Evolutionary conservation across 495 filamentous ascomycete genomes (phyloP).

Genomic region (Schizothecium vesticola): DNA sequence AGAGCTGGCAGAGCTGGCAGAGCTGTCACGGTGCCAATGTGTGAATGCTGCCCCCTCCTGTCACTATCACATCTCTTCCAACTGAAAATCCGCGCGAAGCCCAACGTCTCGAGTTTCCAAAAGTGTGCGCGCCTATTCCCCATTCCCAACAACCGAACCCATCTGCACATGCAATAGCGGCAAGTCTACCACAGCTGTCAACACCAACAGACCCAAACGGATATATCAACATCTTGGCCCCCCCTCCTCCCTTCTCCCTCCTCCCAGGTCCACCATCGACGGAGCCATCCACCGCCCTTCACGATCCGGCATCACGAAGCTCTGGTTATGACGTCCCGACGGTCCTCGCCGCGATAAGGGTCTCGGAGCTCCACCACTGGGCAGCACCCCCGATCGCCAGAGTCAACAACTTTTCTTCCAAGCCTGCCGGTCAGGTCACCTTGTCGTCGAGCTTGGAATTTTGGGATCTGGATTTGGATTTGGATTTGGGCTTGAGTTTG

Average conservation of each 20-base stretch:
- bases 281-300: constrained; percentile 1
- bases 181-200: not conserved
- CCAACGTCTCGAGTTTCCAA: constrained; percentile 7
- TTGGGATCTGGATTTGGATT: not conserved
- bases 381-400: constrained; percentile 10
- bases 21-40: not conserved
- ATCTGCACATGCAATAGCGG: not conserved
- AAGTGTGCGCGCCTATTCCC: constrained; percentile 7
- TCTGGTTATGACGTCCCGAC: constrained; percentile 24
- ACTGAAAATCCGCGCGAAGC: not conserved
- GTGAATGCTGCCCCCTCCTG: constrained; percentile 3
- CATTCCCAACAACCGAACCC: not conserved
- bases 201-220: not conserved
- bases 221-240: constrained; percentile 1
- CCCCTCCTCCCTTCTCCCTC: not conserved
- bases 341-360: constrained; percentile 20
- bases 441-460: not conserved
- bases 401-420: not conserved
- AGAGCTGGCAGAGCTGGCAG: not conserved
- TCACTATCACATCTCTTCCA: constrained; percentile 15
- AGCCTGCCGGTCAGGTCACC: constrained; percentile 4
- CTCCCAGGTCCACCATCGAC: not conserved
- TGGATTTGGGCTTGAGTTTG: not conserved
- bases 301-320: constrained; percentile 8
- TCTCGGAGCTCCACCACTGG: constrained; percentile 18